Evolutionary conservation across 345 rosid genomes (phyloP).

Genomic region (rapeseed (Brassica napus)): Da-Ae NC_063446.1:67638501-67639000

Average conservation of each 20-base stretch:
- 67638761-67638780: background rate
- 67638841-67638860: background rate
- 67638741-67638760: background rate
- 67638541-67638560: too few relatives aligned
- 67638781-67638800: background rate
- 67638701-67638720: background rate
- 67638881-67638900: background rate
- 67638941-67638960: too few relatives aligned
- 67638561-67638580: too few relatives aligned
- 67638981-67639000: too few relatives aligned
- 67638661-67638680: background rate
- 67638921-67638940: too few relatives aligned
- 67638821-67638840: background rate
- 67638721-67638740: background rate
- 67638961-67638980: too few relatives aligned
- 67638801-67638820: background rate
- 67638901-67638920: background rate
- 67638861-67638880: background rate
- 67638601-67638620: background rate
- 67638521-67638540: conserved; percentile 5
- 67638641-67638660: background rate
- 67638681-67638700: background rate
- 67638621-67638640: background rate
- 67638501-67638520: conserved; percentile 6
- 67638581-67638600: background rate